Percentiles rank a stretch among this genome's conserved stretches.
These are phyloP conservation scores for Penicillium maclennaniae DNA, from an alignment of 495 filamentous ascomycete species.

Conservation along the genomic window DNA sequence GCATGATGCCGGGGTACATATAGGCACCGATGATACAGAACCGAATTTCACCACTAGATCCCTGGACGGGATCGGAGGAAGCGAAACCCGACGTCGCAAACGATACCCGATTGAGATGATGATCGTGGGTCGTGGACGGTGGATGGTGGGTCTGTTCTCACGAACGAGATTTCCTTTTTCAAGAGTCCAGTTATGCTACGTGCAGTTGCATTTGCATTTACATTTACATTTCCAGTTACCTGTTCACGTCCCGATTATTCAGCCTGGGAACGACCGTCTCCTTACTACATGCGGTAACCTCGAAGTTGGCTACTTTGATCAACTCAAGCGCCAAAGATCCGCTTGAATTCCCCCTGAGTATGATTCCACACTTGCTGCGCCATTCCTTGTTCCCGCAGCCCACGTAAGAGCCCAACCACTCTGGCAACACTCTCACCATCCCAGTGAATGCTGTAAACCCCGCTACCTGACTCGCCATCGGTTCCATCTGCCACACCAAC, in stretches of 20 bases:
- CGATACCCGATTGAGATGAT: slow-evolving; percentile 4
- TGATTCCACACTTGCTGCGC: slow-evolving; percentile 47
- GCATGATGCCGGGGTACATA: too few relatives aligned
- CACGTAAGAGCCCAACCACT: slow-evolving; percentile 32
- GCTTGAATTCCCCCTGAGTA: slow-evolving; percentile 43
- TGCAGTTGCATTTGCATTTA: background rate
- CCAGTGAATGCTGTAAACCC: slow-evolving; percentile 49
- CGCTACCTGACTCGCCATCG: slow-evolving; percentile 45
- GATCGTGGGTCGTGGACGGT: background rate
- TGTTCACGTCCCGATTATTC: background rate
- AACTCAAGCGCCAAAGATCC: slow-evolving; percentile 1
- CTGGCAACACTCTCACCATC: slow-evolving; percentile 37
- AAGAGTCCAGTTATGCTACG: too few relatives aligned
- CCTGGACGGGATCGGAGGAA: background rate
- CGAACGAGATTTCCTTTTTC: background rate
- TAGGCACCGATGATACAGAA: background rate
- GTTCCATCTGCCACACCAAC: slow-evolving; percentile 35
- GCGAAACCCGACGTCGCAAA: slow-evolving; percentile 5
- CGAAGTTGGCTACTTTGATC: background rate
- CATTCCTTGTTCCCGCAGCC: slow-evolving; percentile 38
- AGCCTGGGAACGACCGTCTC: too few relatives aligned
- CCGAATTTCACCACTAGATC: too few relatives aligned
- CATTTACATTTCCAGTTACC: background rate
- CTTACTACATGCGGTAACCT: background rate
- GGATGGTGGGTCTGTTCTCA: background rate